Percentiles rank a stretch among this genome's conserved stretches.
phyloP scores from a whole-genome alignment of 768 basidiomycete species.

The Mycena filopes region DNA sequence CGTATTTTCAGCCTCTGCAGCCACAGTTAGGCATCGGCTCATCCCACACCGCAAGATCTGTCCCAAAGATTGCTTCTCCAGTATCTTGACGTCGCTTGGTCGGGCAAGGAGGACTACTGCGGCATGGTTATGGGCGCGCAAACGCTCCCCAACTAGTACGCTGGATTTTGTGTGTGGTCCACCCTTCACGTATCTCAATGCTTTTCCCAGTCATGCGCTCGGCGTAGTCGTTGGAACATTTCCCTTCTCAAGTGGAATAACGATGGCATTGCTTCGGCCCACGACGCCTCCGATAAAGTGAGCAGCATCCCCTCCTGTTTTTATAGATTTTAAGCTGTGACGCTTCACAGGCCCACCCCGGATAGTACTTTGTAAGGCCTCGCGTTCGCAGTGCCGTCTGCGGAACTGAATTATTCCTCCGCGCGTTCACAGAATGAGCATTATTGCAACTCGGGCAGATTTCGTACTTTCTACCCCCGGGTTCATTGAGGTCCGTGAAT shows the following conservation, averaged over 20 bases:
- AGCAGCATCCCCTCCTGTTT: neutral
- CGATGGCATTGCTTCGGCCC: neutral
- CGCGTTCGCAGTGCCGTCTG: too few relatives aligned
- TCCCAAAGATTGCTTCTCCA: conserved; percentile 21
- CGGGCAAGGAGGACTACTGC: conserved; percentile 12
- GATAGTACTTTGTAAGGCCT: conserved; percentile 13
- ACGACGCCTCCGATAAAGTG: conserved; percentile 7
- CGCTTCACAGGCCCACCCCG: conserved; percentile 7
- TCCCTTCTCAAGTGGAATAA: conserved; percentile 1
- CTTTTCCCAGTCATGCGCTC: conserved; percentile 8
- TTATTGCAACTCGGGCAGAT: conserved; percentile 9
- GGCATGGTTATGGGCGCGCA: conserved; percentile 6
- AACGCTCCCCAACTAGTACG: conserved; percentile 10
- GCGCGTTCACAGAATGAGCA: neutral
- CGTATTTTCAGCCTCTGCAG: neutral
- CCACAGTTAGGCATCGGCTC: too few relatives aligned
- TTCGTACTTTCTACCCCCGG: conserved; percentile 1
- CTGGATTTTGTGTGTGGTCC: neutral
- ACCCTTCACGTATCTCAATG: neutral
- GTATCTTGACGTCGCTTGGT: conserved; percentile 1
- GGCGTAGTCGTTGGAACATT: conserved; percentile 2
- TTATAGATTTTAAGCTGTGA: neutral
- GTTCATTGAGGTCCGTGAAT: conserved; percentile 8
- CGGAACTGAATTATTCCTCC: neutral
- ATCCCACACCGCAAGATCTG: neutral